Percentiles rank a stretch among this genome's conserved stretches.
These are phyloP conservation scores for Leptodermis oblonga DNA, from an alignment of 257 asterid genomes.

Conservation along the genomic window DNA sequence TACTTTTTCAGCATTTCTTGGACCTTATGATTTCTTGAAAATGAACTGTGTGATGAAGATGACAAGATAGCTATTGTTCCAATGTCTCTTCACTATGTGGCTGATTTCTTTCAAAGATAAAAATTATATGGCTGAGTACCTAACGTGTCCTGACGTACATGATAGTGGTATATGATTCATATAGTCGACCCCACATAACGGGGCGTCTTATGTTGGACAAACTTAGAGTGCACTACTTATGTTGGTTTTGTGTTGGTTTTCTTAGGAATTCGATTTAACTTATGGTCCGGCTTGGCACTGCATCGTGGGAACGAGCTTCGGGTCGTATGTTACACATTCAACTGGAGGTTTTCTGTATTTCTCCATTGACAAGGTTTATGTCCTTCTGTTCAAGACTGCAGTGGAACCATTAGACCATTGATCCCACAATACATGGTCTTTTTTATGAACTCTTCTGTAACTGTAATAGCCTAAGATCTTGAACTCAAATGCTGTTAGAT, in stretches of 20 bases:
- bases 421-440: conserved; percentile 3
- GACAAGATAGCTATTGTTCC: background rate
- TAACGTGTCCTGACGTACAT: too few species aligned
- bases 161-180: too few species aligned
- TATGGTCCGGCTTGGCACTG: conserved; percentile 98
- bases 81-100: background rate
- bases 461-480: conserved; percentile 9
- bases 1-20: background rate
- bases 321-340: conserved; percentile 85
- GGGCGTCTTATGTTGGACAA: background rate
- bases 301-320: conserved; percentile 79
- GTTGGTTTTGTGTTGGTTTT: conserved; percentile 10
- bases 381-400: conserved; percentile 81
- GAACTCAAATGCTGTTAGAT: background rate
- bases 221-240: background rate
- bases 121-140: too few species aligned
- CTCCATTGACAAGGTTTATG: conserved; percentile 73
- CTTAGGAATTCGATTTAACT: conserved; percentile 70
- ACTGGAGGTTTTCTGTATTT: conserved; percentile 82
- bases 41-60: background rate
- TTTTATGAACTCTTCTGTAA: conserved; percentile 2
- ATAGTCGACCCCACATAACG: too few species aligned
- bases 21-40: background rate
- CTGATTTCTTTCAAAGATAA: background rate
- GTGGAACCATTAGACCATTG: conserved; percentile 62